These are phyloP conservation scores for Quercus lobata DNA, from an alignment of 331 rosid genomes.

Conservation along the genomic window DNA sequence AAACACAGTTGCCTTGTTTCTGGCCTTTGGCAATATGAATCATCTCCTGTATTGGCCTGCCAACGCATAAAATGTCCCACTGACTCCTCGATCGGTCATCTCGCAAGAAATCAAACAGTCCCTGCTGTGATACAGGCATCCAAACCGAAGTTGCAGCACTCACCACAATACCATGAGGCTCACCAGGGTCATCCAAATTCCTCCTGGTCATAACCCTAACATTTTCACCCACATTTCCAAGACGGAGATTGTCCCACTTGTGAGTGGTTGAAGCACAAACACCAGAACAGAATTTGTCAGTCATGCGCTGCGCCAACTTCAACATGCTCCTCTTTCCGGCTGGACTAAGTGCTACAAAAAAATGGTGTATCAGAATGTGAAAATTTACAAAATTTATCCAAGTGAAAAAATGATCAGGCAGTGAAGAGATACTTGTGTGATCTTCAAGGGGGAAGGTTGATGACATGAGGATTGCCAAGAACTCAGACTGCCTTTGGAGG, in stretches of 20 bases:
- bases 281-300: slow-evolving; percentile 64
- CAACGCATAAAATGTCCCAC: slow-evolving; percentile 67
- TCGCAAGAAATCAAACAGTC: slow-evolving; percentile 57
- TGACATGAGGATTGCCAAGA: slow-evolving; percentile 48
- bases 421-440: slow-evolving; percentile 40
- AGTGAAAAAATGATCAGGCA: slow-evolving; percentile 11
- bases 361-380: slow-evolving; percentile 8
- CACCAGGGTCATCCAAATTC: slow-evolving; percentile 45
- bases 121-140: slow-evolving; percentile 55
- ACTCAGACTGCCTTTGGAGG: slow-evolving; percentile 74
- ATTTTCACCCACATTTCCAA: slow-evolving; percentile 43
- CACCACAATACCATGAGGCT: slow-evolving; percentile 60
- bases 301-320: slow-evolving; percentile 78
- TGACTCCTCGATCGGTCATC: slow-evolving; percentile 49
- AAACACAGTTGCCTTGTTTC: slow-evolving; percentile 49
- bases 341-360: slow-evolving; percentile 32
- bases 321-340: slow-evolving; percentile 51
- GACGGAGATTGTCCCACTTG: slow-evolving; percentile 54
- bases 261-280: slow-evolving; percentile 46
- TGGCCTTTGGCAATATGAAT: slow-evolving; percentile 54
- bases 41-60: slow-evolving; percentile 60
- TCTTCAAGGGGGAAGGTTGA: slow-evolving; percentile 43
- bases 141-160: slow-evolving; percentile 84
- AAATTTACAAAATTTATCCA: not conserved
- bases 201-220: slow-evolving; percentile 58